Evolutionary conservation across 2,329 filamentous ascomycete species (phyloP), one percentile per base, ranked within the genome.

Genomic region (Lasiodiplodia gonubiensis): DNA sequence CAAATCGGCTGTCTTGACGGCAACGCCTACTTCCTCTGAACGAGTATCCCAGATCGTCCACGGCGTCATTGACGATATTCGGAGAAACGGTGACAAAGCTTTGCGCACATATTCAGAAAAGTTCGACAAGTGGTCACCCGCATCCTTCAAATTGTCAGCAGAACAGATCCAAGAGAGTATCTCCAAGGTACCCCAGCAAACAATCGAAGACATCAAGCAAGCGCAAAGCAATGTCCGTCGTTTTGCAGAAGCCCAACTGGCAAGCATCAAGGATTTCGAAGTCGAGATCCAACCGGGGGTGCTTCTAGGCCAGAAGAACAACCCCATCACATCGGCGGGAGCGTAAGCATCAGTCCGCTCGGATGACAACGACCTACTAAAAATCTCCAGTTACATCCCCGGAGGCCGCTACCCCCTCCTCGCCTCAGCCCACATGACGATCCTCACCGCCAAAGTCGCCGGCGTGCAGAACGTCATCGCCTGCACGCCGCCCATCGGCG

Each of bases 351-450:
- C 3, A 4, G 1, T 11, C 51, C 16, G 23, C 23, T 10, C 11
- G 18, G 2, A 33, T 8, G 10, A 33, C 6, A 8, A 0, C 10
- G 30, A 33, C 10, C 3, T 21, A 4, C 25, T 10, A 18, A 27
- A 16, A n/a, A 16, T 16, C 16, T 21, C 0, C 59, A 78, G 77
- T 0, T 84, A 84, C 69, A 84, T 86, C 49, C 84, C 84, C 0
- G 84, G 83, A 5, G 84, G 84, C 3, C 79, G 84, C 7, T 86
- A 86, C 68, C 83, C 84, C 0, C 77, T 86, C 2, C 81, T 86
- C 2, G 85, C 84, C 1, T 84, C 81, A 8, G 83, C 83, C 2
- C 85, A 86, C 71, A 86, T 86, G 85, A 86, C 84, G 2, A 85
- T 86, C 55, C 72, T 86, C 4, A 86, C 84, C 0, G 84, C 84